Conservation (phyloP, 441 rosid species). For the Raphanus hybrid region DNA sequence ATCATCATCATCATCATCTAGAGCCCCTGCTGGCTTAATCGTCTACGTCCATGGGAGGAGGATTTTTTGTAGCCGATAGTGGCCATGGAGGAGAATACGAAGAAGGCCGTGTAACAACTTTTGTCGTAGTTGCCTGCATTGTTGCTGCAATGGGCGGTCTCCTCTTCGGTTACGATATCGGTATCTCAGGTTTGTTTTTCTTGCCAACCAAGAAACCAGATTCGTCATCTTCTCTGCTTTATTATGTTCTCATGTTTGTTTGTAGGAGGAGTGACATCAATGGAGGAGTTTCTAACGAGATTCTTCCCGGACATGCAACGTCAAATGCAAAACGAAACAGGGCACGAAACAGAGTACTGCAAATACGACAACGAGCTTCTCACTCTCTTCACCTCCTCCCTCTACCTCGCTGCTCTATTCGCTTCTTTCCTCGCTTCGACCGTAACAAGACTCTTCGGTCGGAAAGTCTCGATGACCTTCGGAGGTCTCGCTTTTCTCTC, state of each 20-base stretch:
- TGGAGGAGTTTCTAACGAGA: conserved; percentile 61
- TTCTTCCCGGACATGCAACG: conserved; percentile 55
- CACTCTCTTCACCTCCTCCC: conserved; percentile 64
- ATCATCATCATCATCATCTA: conserved; percentile 10
- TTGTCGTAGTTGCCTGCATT: conserved; percentile 42
- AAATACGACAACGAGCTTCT: conserved; percentile 56
- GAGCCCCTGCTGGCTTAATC: not conserved
- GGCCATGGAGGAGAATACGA: conserved; percentile 30
- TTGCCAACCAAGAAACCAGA: not conserved
- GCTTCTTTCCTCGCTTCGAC: conserved; percentile 53
- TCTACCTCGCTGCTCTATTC: conserved; percentile 58
- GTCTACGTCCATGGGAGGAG: conserved; percentile 49
- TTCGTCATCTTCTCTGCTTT: not conserved
- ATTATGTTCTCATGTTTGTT: not conserved
- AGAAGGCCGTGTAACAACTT: conserved; percentile 45
- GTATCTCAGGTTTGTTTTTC: conserved; percentile 44
- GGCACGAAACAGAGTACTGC: conserved; percentile 55
- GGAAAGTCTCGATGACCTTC: conserved; percentile 49
- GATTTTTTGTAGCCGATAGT: conserved; percentile 28
- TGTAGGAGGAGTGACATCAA: conserved; percentile 69
- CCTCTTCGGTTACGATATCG: conserved; percentile 45
- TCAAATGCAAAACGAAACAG: conserved; percentile 39
- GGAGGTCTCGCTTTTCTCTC: conserved; percentile 54
- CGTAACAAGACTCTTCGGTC: conserved; percentile 52
- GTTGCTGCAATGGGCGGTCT: conserved; percentile 55